Evolutionary conservation across 2,329 filamentous ascomycete species (phyloP).

Genomic region (Calonectria pauciramosa): DNA sequence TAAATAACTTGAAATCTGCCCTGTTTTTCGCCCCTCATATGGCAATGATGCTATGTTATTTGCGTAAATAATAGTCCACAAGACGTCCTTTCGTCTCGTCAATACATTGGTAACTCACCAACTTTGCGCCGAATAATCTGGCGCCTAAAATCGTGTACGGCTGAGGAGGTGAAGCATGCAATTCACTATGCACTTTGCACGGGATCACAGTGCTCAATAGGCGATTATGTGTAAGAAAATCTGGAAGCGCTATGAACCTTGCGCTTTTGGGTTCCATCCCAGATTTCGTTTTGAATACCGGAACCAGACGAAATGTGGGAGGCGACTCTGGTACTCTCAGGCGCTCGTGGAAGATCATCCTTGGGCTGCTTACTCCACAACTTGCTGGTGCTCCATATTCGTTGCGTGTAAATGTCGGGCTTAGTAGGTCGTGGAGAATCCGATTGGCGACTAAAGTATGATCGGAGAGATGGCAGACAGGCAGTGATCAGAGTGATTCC

Average conservation of each 20-base stretch:
- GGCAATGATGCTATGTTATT: background rate
- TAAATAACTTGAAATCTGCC: background rate
- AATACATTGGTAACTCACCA: background rate
- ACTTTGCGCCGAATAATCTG: background rate
- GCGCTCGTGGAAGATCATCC: background rate
- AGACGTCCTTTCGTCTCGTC: background rate
- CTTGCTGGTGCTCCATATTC: background rate
- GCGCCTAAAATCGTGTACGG: background rate
- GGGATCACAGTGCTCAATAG: background rate
- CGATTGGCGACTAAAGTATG: background rate
- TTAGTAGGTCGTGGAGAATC: background rate
- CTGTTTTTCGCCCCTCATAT: background rate
- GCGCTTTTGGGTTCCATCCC: background rate
- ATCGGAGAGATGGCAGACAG: background rate
- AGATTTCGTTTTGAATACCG: background rate
- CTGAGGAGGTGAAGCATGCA: background rate
- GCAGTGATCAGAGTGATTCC: background rate
- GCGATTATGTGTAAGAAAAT: background rate
- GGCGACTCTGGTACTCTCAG: background rate
- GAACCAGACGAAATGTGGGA: background rate
- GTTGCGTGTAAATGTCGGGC: background rate
- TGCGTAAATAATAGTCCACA: background rate
- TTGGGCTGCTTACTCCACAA: background rate
- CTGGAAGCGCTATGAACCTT: background rate
- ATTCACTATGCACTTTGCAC: background rate